Base-by-base conservation (phyloP, 2,329 filamentous ascomycete genomes). In the Anisogramma anomala region DNA sequence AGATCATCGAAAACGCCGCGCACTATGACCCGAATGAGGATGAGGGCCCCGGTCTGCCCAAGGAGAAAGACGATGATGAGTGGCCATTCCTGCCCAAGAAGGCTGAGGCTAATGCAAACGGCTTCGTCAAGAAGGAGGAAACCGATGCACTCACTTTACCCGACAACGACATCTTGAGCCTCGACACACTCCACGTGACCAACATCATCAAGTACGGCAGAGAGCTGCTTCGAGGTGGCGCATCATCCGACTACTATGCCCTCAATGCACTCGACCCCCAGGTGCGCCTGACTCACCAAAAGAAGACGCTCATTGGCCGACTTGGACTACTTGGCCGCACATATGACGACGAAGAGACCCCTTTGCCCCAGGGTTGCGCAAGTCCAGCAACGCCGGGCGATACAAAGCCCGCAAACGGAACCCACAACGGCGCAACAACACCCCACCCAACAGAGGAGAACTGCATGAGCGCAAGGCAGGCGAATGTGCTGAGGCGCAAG, bases 401-500 rank as follows among this genome's bases (percentile, higher is more conserved):
- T 27, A 51, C 58, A 43, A 42, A 46, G 13, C 36, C 40, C 20
- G 35, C 53, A 17, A 62, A 62, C 46, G 59, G 58, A 6, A 40
- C 39, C 30, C 40, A 49, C 26, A 59, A 61, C 27, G 57, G 59
- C 11, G 50, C 59, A 31, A 55, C 57, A 20, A 61, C 67, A 19
- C 55, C 56, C 17, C 66, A 65, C 42, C 51, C 62, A 32, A 40
- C 68, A 2, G 83, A 85, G 48, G 83, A 86, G 53, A 63, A 73
- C 3, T 79, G 79, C 3, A 69, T 98, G 38, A 96, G 91, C 64
- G 89, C 91, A 46, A 78, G 91, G 31, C 91, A 98, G 55, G 74
- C 95, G 15, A 98, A 98, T 55, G 85, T 91, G 39, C 66, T 98
- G 8, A 96, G 96, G 61, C 77, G 91, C 32, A 95, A 96, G 58